Conservation (phyloP, 208 protist species). For the Leishmania amazonensis region DNA sequence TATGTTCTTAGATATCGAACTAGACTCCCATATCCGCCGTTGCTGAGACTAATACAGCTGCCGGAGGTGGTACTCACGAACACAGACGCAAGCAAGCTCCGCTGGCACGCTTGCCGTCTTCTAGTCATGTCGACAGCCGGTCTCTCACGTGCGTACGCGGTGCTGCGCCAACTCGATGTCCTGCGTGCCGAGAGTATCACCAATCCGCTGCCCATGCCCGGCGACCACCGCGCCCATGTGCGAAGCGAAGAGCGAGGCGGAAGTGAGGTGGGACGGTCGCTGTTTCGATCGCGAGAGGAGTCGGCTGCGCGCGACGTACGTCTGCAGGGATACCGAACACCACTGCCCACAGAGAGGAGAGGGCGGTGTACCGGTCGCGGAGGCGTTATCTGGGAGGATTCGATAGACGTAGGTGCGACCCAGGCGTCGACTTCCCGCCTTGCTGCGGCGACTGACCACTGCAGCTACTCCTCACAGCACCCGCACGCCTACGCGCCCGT, state of each 20-base stretch:
- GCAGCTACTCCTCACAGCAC: background rate
- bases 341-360: background rate
- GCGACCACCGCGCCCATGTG: background rate
- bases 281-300: background rate
- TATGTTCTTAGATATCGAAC: background rate
- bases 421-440: background rate
- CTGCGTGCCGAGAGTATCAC: conserved; percentile 54
- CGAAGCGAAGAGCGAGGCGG: background rate
- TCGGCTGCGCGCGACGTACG: background rate
- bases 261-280: background rate
- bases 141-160: conserved; percentile 69
- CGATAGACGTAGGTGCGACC: no score
- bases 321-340: background rate
- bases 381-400: background rate
- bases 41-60: background rate
- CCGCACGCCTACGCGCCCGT: background rate
- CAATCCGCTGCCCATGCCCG: conserved; percentile 26
- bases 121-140: conserved; percentile 31
- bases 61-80: background rate
- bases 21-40: background rate
- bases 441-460: background rate
- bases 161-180: conserved; percentile 62
- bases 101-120: background rate
- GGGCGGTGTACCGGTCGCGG: background rate
- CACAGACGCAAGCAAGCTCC: background rate